phyloP scores from a whole-genome alignment of 2,329 filamentous ascomycete genomes.

The Colletotrichum sp. region DNA sequence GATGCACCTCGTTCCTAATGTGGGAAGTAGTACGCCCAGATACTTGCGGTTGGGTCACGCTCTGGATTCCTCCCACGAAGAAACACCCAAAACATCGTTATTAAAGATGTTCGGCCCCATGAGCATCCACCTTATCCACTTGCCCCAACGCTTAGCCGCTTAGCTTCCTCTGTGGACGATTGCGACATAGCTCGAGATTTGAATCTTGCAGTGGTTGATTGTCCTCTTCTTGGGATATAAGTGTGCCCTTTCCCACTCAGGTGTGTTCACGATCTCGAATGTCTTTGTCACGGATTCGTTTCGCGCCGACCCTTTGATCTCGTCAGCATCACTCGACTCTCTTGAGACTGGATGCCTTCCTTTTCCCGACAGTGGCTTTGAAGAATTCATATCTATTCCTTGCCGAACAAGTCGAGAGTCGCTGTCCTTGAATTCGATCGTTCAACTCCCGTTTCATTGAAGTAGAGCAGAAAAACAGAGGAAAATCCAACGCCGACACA shows the following conservation, averaged over 20 bases:
- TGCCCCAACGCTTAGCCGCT: slow-evolving; percentile 11
- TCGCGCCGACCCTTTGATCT: not conserved
- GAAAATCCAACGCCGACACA: slow-evolving; percentile 17
- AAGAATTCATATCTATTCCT: not conserved
- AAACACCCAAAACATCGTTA: slow-evolving; percentile 6
- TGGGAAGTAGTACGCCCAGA: slow-evolving; percentile 8
- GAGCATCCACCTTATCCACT: slow-evolving; percentile 16
- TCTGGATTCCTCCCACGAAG: slow-evolving; percentile 11
- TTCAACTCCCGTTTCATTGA: not conserved
- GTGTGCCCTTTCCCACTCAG: not conserved
- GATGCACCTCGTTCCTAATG: slow-evolving; percentile 19
- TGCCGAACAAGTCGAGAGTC: no score
- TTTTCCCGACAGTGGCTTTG: not conserved
- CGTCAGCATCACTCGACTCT: not conserved
- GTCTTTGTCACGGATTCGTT: not conserved
- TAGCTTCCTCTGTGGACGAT: slow-evolving; percentile 9
- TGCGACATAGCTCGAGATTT: slow-evolving; percentile 17
- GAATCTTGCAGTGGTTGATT: not conserved
- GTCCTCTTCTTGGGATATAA: slow-evolving; percentile 4
- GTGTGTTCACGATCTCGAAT: not conserved
- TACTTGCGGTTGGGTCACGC: slow-evolving; percentile 15
- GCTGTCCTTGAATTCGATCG: not conserved
- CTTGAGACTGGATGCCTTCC: not conserved
- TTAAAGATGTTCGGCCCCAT: slow-evolving; percentile 12
- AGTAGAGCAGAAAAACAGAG: not conserved